Base-by-base conservation (phyloP, 2,329 filamentous ascomycete species). In the Scolecobasidium constrictum region DNA sequence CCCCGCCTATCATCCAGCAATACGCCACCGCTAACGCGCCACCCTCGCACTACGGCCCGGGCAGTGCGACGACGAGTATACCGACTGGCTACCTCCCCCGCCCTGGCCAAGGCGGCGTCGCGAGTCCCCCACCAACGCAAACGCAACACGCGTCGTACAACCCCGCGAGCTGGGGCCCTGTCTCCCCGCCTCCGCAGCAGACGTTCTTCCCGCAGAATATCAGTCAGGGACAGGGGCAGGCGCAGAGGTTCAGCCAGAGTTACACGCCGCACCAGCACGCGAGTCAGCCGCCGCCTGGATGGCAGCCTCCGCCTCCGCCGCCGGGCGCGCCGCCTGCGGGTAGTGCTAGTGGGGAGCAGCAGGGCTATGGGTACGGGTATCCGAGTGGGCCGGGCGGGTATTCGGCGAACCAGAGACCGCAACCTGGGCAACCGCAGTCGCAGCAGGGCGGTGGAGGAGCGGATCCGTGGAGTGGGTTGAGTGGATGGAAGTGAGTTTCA, bases 251-350 rank as follows among this genome's bases (percentile, higher is more conserved):
- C n/a, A 63, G 62, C 21, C 40, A 35, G 42, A 56, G 56, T n/a
- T 54, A 52, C 37, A 48, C 53, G 16, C 53, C 63, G 4, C 64
- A 64, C 21, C 57, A 63, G 20, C 40, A 42, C 16, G 23, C 40
- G 6, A 42, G 45, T 12, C 61, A 62, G 47, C 60, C 80, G 42
- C 77, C 77, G 11, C 71, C 76, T 40, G 78, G 78, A 4, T 83
- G 81, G 55, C 69, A 82, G 19, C 78, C 77, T 0, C 78, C 78
- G 15, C 79, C 78, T 3, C 79, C 79, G 9, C 79, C 78, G 0
- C 78, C 78, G 1, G 75, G 76, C 2, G 77, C 75, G 4, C 77
- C 78, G 38, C 73, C 73, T 12, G n/a, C n/a, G n/a, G n/a, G n/a
- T n/a, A n/a, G n/a, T n/a, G n/a, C n/a, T n/a, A n/a, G n/a, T n/a